Evolutionary conservation across 192 early-diverging fungal genomes (phyloP).

Genomic region (Rhizophagus sp.): DNA sequence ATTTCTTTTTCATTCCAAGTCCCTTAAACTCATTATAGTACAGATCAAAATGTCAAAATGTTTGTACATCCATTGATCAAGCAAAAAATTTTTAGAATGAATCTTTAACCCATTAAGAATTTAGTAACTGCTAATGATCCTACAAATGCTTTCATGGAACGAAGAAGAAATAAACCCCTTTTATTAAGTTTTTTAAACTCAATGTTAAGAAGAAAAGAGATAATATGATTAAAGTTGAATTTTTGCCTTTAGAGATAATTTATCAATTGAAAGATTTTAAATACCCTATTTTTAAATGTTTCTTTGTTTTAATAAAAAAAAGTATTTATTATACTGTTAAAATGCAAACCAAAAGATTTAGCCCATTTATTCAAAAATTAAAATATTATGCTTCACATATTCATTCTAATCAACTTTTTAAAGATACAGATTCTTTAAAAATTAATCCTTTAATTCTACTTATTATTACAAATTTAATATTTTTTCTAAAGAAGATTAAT

Average conservation of each 20-base stretch:
- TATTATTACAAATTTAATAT: constrained; percentile 10
- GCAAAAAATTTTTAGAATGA: no score
- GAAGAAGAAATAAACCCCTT: neutral
- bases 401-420: neutral
- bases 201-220: constrained; percentile 5
- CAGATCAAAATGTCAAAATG: no score
- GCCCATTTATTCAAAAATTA: neutral
- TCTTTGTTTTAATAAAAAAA: neutral
- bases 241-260: neutral
- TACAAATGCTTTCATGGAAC: neutral
- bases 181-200: constrained; percentile 19
- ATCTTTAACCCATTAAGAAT: no score
- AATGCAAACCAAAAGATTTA: constrained; percentile 2
- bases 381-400: neutral
- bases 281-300: constrained; percentile 5
- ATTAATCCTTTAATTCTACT: neutral
- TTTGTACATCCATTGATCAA: no score
- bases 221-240: constrained; percentile 6
- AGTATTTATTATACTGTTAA: neutral
- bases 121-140: no score
- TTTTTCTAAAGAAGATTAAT: neutral
- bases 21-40: no score
- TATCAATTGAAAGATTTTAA: neutral
- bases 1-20: no score
- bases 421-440: neutral